Base-by-base conservation (phyloP, 2,329 filamentous ascomycete genomes). In the Aaosphaeria pasadenensis region DNA sequence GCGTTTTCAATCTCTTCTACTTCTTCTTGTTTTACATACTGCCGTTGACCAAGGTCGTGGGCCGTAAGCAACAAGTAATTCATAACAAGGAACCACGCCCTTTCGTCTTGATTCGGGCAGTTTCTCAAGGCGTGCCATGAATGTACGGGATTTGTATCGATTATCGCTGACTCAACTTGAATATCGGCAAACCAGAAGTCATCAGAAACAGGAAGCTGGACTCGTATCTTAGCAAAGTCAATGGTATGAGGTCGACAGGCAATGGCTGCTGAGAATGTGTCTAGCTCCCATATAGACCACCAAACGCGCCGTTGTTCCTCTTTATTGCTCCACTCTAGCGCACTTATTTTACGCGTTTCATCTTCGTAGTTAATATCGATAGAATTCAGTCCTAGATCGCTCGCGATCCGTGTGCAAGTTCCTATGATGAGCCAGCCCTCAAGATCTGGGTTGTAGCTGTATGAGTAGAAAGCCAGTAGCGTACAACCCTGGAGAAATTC, bases 381-480 rank as follows among this genome's bases (percentile, higher is more conserved):
- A 30, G 38, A 24, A 13, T 24, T 24, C 17, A 45, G 43, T 31
- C 43, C 43, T 9, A 45, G 43, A 35, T 45, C 43, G 43, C 30
- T 39, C 6, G 43, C 43, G 32, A 45, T 39, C 11, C 35, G 43
- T 30, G 39, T 33, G 43, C 43, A 45, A 11, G 39, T 31, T 31
- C 43, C 43, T 6, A 33, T 30, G 31, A 35, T 31, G 6, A 45
- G 32, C 43, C 43, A 45, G 32, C 43, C 43, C 43, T 45, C 32
- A 28, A 39, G 35, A 39, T 13, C 38, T n/a, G 39, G 24, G 11
- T 35, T 35, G 31, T 28, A 24, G 35, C 24, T 45, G 35, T 45
- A 45, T 28, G 5, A 45, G 29, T 45, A 45, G 43, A 45, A 45
- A 28, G 43, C 43, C 29, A 35, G 35, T 24, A 45, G 30, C n/a